Evolutionary conservation across 2,329 filamentous ascomycete genomes (phyloP).

Genomic region (Mollisia scopiformis): DNA sequence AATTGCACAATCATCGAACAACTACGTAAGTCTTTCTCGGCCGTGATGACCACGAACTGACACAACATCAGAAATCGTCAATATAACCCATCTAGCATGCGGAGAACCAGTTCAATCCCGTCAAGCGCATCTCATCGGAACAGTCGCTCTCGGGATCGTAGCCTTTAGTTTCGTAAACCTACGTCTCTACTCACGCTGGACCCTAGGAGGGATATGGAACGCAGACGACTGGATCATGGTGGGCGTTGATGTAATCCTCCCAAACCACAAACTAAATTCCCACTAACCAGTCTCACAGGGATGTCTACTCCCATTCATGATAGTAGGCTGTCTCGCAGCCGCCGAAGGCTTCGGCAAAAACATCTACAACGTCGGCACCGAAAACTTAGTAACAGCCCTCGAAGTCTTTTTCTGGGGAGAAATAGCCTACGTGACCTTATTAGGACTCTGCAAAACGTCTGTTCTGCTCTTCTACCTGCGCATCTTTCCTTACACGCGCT

Average conservation of each 20-base stretch:
- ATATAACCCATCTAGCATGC: slow-evolving; percentile 4
- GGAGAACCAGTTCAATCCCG: not conserved
- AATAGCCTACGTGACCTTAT: slow-evolving; percentile 3
- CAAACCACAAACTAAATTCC: not conserved
- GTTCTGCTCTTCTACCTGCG: slow-evolving; percentile 11
- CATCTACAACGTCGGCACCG: not conserved
- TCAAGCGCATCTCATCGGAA: slow-evolving; percentile 2
- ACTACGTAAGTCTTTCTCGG: not conserved
- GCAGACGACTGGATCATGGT: slow-evolving; percentile 14
- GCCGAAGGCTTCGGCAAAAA: not conserved
- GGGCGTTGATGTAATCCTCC: not conserved
- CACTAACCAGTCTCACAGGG: not conserved
- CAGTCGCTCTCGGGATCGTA: slow-evolving; percentile 4
- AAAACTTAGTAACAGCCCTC: not conserved
- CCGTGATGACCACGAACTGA: too few relatives aligned
- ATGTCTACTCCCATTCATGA: not conserved
- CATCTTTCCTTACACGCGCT: slow-evolving; percentile 3
- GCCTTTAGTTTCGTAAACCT: not conserved
- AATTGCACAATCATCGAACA: slow-evolving; percentile 1
- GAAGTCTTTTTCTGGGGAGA: slow-evolving; percentile 2
- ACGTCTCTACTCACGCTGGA: slow-evolving; percentile 5
- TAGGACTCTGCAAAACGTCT: slow-evolving; percentile 7
- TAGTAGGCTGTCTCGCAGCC: not conserved
- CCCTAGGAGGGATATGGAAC: not conserved
- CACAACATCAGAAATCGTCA: not conserved